Conservation (phyloP, 2,329 filamentous ascomycete species). For the Alternaria incomplexa region DNA sequence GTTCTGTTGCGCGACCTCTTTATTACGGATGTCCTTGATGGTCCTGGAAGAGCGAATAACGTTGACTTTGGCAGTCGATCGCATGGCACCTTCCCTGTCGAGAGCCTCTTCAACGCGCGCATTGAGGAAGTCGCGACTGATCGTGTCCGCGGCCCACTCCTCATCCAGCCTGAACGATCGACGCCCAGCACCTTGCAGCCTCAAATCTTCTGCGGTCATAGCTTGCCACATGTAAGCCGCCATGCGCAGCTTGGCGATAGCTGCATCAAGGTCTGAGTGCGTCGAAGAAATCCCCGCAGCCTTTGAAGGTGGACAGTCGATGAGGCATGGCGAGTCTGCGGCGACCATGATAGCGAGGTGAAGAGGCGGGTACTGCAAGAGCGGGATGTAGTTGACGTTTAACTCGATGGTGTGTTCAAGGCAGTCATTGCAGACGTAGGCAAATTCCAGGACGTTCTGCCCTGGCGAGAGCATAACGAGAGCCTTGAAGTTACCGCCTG, state of each 20-base stretch:
- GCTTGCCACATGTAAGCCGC: constrained; percentile 47
- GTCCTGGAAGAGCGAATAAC: constrained; percentile 34
- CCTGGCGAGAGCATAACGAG: constrained; percentile 39
- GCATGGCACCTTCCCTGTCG: constrained; percentile 24
- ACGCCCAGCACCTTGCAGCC: constrained; percentile 30
- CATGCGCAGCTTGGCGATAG: constrained; percentile 42
- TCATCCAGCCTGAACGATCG: constrained; percentile 42
- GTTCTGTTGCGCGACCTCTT: constrained; percentile 30
- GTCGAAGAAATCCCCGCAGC: constrained; percentile 29
- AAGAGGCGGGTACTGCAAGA: constrained; percentile 41
- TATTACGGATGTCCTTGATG: constrained; percentile 28
- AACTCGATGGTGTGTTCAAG: constrained; percentile 14
- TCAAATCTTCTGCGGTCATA: constrained; percentile 42
- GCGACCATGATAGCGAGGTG: constrained; percentile 43
- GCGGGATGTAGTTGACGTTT: constrained; percentile 34
- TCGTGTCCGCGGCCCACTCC: constrained; percentile 34
- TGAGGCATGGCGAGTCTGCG: constrained; percentile 39
- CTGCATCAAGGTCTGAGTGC: constrained; percentile 37
- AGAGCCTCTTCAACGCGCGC: constrained; percentile 13
- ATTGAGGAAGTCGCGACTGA: constrained; percentile 30
- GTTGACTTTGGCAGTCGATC: constrained; percentile 36
- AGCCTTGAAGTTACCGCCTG: constrained; percentile 41
- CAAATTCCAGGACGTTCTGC: constrained; percentile 27
- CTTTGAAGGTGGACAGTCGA: constrained; percentile 40
- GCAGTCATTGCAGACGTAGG: constrained; percentile 27